A percentile compares a stretch with the other conserved stretches of the same genome.
These are phyloP conservation scores for Gaultheria prostrata DNA, from an alignment of 148 eudicot species.

Conservation along the genomic window DNA sequence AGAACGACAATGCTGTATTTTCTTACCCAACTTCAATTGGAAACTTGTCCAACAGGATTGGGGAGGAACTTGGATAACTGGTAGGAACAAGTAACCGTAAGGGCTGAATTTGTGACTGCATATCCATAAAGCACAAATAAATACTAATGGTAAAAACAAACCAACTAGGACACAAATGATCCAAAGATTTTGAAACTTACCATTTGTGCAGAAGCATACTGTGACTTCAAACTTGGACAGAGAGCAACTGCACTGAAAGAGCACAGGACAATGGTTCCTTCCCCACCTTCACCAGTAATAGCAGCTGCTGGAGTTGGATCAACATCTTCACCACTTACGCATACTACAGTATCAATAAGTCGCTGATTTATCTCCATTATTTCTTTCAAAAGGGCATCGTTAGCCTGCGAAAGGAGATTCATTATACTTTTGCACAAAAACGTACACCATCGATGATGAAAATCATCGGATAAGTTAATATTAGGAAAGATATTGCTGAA, in stretches of 20 bases:
- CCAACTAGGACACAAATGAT: neutral
- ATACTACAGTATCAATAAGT: conserved; percentile 77
- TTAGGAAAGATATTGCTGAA: neutral
- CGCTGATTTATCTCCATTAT: conserved; percentile 74
- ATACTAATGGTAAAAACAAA: conserved; percentile 1
- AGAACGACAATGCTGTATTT: neutral
- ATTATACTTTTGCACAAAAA: neutral
- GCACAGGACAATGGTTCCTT: conserved; percentile 76
- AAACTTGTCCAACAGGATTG: conserved; percentile 82
- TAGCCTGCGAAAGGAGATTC: conserved; percentile 46
- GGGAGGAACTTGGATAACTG: conserved; percentile 87
- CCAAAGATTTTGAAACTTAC: conserved; percentile 32
- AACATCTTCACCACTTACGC: conserved; percentile 55
- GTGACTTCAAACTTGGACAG: conserved; percentile 73
- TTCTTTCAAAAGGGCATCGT: conserved; percentile 78
- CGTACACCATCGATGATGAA: neutral
- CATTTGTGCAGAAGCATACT: conserved; percentile 84
- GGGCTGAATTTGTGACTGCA: conserved; percentile 95
- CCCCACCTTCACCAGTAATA: conserved; percentile 54
- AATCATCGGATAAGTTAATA: neutral
- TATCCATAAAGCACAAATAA: conserved; percentile 21
- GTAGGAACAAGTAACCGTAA: conserved; percentile 76
- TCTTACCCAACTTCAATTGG: conserved; percentile 77
- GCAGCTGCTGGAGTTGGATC: conserved; percentile 58
- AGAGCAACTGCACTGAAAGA: conserved; percentile 77